Conservation (phyloP, 169 alveolate species). For the Eimeria necatrix region DNA sequence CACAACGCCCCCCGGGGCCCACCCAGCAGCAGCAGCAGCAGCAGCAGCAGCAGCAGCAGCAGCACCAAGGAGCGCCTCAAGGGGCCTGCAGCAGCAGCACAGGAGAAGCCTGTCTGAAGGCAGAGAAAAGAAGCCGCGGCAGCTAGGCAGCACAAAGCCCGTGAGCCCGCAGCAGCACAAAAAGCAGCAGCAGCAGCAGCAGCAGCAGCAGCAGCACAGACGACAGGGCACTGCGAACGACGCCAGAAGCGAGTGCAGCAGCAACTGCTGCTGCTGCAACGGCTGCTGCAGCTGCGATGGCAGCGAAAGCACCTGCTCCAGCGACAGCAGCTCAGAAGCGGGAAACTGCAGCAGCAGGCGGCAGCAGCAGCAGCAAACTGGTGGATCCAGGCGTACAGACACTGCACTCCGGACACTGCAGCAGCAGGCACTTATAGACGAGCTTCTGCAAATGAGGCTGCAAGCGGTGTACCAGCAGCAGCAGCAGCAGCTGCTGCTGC, state of each 20-base stretch:
- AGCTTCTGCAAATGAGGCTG: slow-evolving; percentile 26
- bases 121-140: background rate
- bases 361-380: slow-evolving; percentile 42
- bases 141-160: background rate
- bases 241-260: background rate
- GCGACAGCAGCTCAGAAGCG: background rate
- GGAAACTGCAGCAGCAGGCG: background rate
- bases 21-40: slow-evolving; percentile 10
- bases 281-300: slow-evolving; percentile 21
- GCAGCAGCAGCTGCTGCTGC: slow-evolving; percentile 34
- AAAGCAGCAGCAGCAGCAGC: slow-evolving; percentile 56
- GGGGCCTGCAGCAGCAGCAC: background rate
- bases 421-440: slow-evolving; percentile 14
- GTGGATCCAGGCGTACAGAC: background rate
- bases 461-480: slow-evolving; percentile 1
- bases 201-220: slow-evolving; percentile 16
- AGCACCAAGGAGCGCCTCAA: background rate
- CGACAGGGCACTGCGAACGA: background rate
- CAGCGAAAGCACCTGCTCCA: background rate
- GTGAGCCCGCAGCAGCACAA: slow-evolving; percentile 12
- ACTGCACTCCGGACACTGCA: background rate
- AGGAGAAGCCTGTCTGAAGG: slow-evolving; percentile 7
- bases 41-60: slow-evolving; percentile 22
- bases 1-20: background rate
- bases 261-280: slow-evolving; percentile 39